Percentiles rank a stretch among this genome's conserved stretches.
phyloP scores from a whole-genome alignment of 73 alveolate genomes.

The Uronychia binucleata region DNA sequence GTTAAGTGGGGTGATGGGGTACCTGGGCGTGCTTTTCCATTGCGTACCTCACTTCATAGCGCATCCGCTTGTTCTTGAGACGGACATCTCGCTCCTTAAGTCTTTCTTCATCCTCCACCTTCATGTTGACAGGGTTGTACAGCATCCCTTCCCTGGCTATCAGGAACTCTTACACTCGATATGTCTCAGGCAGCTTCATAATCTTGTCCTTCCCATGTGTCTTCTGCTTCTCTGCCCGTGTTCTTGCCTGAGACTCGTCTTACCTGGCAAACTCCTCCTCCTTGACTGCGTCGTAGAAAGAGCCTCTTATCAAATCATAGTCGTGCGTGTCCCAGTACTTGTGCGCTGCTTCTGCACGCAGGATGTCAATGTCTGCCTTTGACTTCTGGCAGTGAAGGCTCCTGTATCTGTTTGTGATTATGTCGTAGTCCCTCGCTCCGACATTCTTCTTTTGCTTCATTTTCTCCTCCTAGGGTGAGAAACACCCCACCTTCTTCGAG shows the following conservation, averaged over 20 bases:
- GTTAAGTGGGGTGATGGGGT: too few species aligned
- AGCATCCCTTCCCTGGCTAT: constrained; percentile 73
- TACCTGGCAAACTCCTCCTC: constrained; percentile 59
- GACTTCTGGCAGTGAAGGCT: constrained; percentile 79
- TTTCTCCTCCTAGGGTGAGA: constrained; percentile 14
- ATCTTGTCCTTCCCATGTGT: constrained; percentile 82
- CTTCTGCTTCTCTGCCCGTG: constrained; percentile 62
- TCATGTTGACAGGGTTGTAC: constrained; percentile 82
- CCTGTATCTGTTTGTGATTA: constrained; percentile 80
- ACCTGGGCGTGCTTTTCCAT: constrained; percentile 54
- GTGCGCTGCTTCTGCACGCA: constrained; percentile 83
- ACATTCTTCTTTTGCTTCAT: constrained; percentile 49
- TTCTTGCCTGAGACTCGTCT: not conserved
- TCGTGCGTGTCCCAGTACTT: constrained; percentile 87
- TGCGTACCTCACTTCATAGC: constrained; percentile 84
- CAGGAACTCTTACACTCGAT: not conserved
- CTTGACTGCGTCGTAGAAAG: constrained; percentile 76
- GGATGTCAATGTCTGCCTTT: constrained; percentile 76
- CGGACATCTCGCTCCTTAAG: constrained; percentile 74
- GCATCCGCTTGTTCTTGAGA: constrained; percentile 78
- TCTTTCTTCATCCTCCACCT: constrained; percentile 78
- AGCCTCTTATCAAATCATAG: constrained; percentile 80
- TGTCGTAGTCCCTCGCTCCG: constrained; percentile 85
- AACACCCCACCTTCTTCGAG: not conserved
- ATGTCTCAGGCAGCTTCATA: constrained; percentile 76